These are phyloP conservation scores for Pythium oligandrum DNA, from an alignment of 352 stramenopile species.

Conservation along the genomic window DNA sequence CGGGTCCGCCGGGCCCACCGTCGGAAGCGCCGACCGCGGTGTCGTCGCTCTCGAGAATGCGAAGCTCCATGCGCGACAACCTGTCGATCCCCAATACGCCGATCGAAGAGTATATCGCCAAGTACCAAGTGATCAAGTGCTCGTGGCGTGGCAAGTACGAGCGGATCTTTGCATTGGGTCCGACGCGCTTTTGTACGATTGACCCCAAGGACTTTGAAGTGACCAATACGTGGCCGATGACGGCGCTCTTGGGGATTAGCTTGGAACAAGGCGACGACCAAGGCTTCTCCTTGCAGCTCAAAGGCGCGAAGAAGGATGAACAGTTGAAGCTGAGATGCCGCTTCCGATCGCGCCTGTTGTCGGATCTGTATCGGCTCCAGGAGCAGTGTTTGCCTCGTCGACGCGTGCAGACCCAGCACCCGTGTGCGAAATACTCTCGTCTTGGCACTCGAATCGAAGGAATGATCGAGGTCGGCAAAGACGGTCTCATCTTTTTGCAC, in stretches of 20 bases:
- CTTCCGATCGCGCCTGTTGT: conserved; percentile 72
- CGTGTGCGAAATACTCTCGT: conserved; percentile 64
- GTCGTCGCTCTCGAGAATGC: conserved; percentile 5
- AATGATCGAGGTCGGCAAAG: conserved; percentile 49
- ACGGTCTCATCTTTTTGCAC: conserved; percentile 44
- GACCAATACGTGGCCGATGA: conserved; percentile 82
- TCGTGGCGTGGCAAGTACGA: conserved; percentile 87
- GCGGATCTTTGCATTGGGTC: conserved; percentile 73
- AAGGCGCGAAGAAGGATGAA: conserved; percentile 81
- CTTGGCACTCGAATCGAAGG: conserved; percentile 39
- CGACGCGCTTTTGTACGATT: conserved; percentile 82
- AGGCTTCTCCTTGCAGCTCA: conserved; percentile 59
- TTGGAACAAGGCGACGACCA: conserved; percentile 57
- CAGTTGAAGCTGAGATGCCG: conserved; percentile 75
- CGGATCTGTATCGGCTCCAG: conserved; percentile 69
- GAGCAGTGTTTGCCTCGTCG: conserved; percentile 40
- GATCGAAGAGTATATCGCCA: conserved; percentile 79
- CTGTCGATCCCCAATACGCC: conserved; percentile 32
- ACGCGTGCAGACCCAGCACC: conserved; percentile 30
- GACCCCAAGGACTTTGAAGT: conserved; percentile 85
- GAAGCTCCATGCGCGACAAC: conserved; percentile 17
- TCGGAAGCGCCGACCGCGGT: conserved; percentile 2
- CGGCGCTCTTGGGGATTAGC: conserved; percentile 41
- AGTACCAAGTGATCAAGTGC: conserved; percentile 82
- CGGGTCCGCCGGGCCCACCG: background rate